Evolutionary conservation across 73 alveolate genomes (phyloP).

Genomic region (Paramecium octaurelia): DNA sequence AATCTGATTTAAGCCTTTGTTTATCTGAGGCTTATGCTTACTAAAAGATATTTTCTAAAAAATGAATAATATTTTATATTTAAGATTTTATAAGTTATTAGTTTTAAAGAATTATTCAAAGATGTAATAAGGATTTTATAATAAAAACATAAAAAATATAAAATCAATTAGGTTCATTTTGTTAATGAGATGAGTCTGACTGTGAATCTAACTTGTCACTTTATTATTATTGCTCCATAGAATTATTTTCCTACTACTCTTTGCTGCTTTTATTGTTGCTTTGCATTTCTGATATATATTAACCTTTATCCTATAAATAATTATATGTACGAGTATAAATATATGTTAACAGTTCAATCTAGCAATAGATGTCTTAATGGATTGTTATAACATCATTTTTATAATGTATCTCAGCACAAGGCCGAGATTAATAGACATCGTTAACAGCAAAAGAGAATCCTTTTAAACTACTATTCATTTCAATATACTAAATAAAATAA

Average conservation of each 20-base stretch:
- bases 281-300: background rate
- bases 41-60: conserved; percentile 28
- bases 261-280: no score
- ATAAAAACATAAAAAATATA: background rate
- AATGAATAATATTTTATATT: background rate
- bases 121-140: background rate
- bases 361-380: background rate
- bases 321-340: background rate
- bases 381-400: background rate
- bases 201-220: background rate
- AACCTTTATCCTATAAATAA: background rate
- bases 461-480: background rate
- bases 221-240: background rate
- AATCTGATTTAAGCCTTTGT: conserved; percentile 39
- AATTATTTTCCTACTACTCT: no score
- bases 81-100: background rate
- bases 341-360: background rate
- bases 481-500: background rate
- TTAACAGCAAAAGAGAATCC: background rate
- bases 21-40: conserved; percentile 59
- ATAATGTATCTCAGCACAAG: background rate
- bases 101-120: background rate
- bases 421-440: background rate
- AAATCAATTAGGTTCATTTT: background rate
- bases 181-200: background rate